Conservation (phyloP, 2,329 filamentous ascomycete genomes). For the Claviceps pazoutovae region DNA sequence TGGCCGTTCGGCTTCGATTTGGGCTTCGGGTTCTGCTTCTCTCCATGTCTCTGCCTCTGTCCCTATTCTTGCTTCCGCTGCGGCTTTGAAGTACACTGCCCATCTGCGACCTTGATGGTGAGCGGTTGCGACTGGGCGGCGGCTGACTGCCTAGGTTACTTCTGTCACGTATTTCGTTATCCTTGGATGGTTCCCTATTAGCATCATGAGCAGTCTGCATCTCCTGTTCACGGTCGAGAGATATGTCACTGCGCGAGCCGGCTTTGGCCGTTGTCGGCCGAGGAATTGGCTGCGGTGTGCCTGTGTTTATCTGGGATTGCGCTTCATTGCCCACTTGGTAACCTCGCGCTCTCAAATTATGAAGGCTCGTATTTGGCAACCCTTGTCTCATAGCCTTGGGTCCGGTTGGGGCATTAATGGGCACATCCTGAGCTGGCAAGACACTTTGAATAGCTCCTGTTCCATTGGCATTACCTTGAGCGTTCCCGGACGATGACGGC, state of each 20-base stretch:
- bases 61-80: slow-evolving; percentile 15
- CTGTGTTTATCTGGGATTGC: slow-evolving; percentile 13
- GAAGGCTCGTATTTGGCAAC: slow-evolving; percentile 65
- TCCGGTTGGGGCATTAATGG: slow-evolving; percentile 70
- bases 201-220: slow-evolving; percentile 14
- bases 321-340: slow-evolving; percentile 32
- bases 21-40: slow-evolving; percentile 14
- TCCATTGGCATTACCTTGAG: slow-evolving; percentile 16
- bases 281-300: slow-evolving; percentile 4
- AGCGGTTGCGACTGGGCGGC: slow-evolving; percentile 11
- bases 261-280: slow-evolving; percentile 5
- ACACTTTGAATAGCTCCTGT: slow-evolving; percentile 19
- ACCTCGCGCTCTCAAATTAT: slow-evolving; percentile 44
- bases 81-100: slow-evolving; percentile 16
- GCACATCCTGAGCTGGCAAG: slow-evolving; percentile 26
- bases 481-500: slow-evolving; percentile 15
- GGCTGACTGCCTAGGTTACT: slow-evolving; percentile 10
- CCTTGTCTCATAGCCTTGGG: slow-evolving; percentile 92
- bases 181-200: slow-evolving; percentile 20
- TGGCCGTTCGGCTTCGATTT: slow-evolving; percentile 10
- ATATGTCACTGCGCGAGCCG: slow-evolving; percentile 32
- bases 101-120: slow-evolving; percentile 21
- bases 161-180: slow-evolving; percentile 13
- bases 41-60: background rate
- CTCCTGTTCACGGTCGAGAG: slow-evolving; percentile 24